Percentiles rank a stretch among this genome's conserved stretches.
Evolutionary conservation across 192 early-diverging fungal species (phyloP).

Genomic region (Coemansia sp.): DNA sequence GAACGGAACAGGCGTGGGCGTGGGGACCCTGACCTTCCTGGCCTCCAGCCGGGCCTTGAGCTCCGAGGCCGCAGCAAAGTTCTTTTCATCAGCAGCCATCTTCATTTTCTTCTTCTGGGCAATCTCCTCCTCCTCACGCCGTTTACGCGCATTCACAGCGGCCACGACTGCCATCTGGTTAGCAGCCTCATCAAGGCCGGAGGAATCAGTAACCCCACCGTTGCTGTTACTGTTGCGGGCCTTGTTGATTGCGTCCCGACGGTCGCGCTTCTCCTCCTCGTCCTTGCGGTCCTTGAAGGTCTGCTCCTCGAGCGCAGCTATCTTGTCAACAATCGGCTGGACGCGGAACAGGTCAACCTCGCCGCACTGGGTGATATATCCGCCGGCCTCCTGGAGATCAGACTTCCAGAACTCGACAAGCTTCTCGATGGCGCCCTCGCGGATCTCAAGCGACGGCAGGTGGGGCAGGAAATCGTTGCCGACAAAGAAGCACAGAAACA

Average conservation of each 20-base stretch:
- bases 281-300: slow-evolving; percentile 70
- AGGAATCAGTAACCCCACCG: slow-evolving; percentile 8
- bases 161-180: slow-evolving; percentile 53
- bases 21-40: background rate
- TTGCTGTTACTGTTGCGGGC: slow-evolving; percentile 26
- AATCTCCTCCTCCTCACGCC: slow-evolving; percentile 19
- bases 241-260: slow-evolving; percentile 17
- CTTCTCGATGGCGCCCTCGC: slow-evolving; percentile 89
- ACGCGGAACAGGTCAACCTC: slow-evolving; percentile 71
- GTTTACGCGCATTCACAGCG: slow-evolving; percentile 49
- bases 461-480: slow-evolving; percentile 98
- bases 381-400: slow-evolving; percentile 68
- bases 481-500: slow-evolving; percentile 95
- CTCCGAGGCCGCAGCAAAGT: slow-evolving; percentile 62
- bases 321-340: slow-evolving; percentile 76
- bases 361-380: slow-evolving; percentile 85
- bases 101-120: slow-evolving; percentile 9
- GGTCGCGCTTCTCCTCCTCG: slow-evolving; percentile 55
- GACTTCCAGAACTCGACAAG: slow-evolving; percentile 90
- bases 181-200: slow-evolving; percentile 26
- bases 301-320: slow-evolving; percentile 82
- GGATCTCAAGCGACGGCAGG: slow-evolving; percentile 90
- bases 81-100: slow-evolving; percentile 23
- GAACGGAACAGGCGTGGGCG: background rate
- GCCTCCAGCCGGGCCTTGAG: slow-evolving; percentile 63